phyloP scores from a whole-genome alignment of 1,284 basidiomycete genomes.

The Fomitopsis palustris region DNA sequence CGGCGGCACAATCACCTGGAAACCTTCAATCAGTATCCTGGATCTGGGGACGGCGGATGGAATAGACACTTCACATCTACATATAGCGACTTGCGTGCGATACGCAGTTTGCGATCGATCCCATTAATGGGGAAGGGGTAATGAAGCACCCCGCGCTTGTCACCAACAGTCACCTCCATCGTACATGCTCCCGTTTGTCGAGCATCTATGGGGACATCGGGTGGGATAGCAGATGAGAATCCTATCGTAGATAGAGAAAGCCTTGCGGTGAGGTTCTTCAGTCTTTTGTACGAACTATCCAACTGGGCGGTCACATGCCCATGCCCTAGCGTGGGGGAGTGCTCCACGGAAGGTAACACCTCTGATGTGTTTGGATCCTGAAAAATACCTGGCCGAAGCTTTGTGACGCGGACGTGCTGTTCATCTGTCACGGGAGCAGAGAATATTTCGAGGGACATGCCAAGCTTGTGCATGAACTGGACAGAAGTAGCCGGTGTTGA shows the following conservation, averaged over 20 bases:
- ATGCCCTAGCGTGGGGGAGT: background rate
- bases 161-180: background rate
- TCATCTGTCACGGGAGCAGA: background rate
- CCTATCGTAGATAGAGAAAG: background rate
- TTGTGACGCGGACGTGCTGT: background rate
- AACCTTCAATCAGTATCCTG: slow-evolving; percentile 12
- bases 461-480: background rate
- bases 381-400: background rate
- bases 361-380: background rate
- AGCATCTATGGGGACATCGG: background rate
- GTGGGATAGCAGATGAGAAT: background rate
- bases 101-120: background rate
- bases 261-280: background rate
- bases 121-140: background rate
- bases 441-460: background rate
- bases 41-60: slow-evolving; percentile 14
- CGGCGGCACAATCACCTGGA: slow-evolving; percentile 25
- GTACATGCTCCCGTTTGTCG: background rate
- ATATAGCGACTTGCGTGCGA: slow-evolving; percentile 50
- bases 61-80: slow-evolving; percentile 39
- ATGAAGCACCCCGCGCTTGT: background rate
- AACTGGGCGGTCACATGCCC: background rate
- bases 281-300: background rate
- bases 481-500: background rate
- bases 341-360: background rate